These are phyloP conservation scores for Bonia amplexicaulis DNA, from an alignment of 176 grass and related monocot genomes.

Conservation along the genomic window DNA sequence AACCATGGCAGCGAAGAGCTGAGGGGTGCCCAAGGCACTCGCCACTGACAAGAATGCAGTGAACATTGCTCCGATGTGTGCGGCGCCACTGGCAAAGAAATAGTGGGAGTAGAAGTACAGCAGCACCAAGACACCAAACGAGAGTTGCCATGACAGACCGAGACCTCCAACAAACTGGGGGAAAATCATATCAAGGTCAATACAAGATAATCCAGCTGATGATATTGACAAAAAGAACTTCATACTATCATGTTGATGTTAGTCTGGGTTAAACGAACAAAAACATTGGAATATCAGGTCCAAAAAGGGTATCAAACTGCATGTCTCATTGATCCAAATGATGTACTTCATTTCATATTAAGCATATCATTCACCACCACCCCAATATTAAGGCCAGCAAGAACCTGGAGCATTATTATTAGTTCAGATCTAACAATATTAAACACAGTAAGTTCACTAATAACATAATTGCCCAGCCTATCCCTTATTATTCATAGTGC, in stretches of 20 bases:
- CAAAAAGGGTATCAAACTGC: background rate
- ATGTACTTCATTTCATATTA: background rate
- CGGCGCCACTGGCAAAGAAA: conserved; percentile 95
- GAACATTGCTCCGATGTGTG: conserved; percentile 98
- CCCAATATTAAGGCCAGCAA: background rate
- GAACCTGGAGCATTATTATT: background rate
- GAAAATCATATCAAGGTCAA: background rate
- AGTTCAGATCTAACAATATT: background rate
- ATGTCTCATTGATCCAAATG: background rate
- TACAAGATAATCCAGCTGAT: background rate
- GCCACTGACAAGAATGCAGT: conserved; percentile 89
- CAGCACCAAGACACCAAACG: conserved; percentile 79
- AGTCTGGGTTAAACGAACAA: background rate
- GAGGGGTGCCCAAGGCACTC: conserved; percentile 75
- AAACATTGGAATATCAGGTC: background rate
- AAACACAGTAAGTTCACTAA: background rate
- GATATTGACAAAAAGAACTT: background rate
- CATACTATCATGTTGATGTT: background rate
- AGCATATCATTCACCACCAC: background rate
- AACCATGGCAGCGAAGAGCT: conserved; percentile 70
- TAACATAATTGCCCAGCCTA: background rate
- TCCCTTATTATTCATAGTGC: background rate
- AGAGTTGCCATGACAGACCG: conserved; percentile 85
- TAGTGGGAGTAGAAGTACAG: conserved; percentile 99
- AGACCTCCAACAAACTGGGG: conserved; percentile 91